These are phyloP conservation scores for Lonicera japonica DNA, from an alignment of 129 eudicot species.

Conservation along the genomic window DNA sequence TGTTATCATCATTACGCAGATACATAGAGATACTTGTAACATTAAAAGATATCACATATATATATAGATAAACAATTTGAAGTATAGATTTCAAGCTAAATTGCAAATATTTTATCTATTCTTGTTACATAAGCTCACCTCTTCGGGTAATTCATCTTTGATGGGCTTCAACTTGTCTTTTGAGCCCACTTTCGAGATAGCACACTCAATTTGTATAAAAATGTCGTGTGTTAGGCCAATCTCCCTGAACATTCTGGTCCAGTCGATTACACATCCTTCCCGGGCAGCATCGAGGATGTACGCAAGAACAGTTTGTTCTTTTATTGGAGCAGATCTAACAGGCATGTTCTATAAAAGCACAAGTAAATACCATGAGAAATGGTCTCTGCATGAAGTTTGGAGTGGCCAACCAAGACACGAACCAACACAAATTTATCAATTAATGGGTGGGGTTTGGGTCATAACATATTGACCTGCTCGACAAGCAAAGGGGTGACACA, in stretches of 20 bases:
- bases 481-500: too few relatives aligned
- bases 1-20: slow-evolving; percentile 16
- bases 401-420: too few relatives aligned
- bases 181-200: slow-evolving; percentile 63
- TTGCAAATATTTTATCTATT: too few relatives aligned
- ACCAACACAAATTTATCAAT: background rate
- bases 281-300: slow-evolving; percentile 80
- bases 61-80: too few relatives aligned
- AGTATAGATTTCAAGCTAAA: too few relatives aligned
- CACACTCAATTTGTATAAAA: slow-evolving; percentile 36
- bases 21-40: background rate
- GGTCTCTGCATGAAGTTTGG: too few relatives aligned
- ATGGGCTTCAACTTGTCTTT: slow-evolving; percentile 81
- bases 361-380: slow-evolving; percentile 12
- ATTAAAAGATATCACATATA: too few relatives aligned
- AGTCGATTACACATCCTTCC: slow-evolving; percentile 58
- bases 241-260: slow-evolving; percentile 65
- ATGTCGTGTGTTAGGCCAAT: slow-evolving; percentile 46
- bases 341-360: slow-evolving; percentile 47
- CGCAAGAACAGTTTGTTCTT: slow-evolving; percentile 55
- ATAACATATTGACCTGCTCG: too few relatives aligned
- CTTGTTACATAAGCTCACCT: slow-evolving; percentile 36
- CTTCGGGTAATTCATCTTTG: slow-evolving; percentile 76
- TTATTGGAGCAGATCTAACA: slow-evolving; percentile 78
- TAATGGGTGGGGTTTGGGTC: too few relatives aligned